These are phyloP conservation scores for Microdochium paspali DNA, from an alignment of 2,329 filamentous ascomycete species.

Conservation along the genomic window DNA sequence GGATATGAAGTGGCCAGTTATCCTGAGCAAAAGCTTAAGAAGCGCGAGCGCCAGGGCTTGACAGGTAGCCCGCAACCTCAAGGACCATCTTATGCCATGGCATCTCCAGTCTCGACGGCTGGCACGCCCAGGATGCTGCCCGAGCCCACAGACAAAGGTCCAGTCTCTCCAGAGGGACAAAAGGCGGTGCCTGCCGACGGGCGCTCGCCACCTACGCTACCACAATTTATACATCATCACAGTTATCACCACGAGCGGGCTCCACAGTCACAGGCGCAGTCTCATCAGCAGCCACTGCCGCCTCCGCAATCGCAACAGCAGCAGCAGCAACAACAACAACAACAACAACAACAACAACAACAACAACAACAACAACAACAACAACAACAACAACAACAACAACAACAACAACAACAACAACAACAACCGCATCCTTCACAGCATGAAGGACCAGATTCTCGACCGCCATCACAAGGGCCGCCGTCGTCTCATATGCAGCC, in stretches of 20 bases:
- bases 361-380: constrained; percentile 11
- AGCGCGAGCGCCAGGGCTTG: constrained; percentile 11
- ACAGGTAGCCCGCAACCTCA: constrained; percentile 17
- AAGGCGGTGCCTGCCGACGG: neutral
- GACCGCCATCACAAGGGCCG: constrained; percentile 10
- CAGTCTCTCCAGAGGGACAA: neutral
- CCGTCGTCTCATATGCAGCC: constrained; percentile 14
- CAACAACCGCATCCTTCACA: neutral
- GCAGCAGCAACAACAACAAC: neutral
- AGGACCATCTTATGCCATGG: constrained; percentile 12
- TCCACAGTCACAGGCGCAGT: constrained; percentile 9
- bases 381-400: constrained; percentile 12
- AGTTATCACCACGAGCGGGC: constrained; percentile 8
- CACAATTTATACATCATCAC: neutral
- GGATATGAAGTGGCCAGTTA: constrained; percentile 19
- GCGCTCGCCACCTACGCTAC: neutral
- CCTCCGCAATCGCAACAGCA: constrained; percentile 14
- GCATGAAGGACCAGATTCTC: neutral
- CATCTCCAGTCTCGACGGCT: constrained; percentile 18
- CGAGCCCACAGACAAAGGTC: neutral
- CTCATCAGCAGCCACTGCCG: constrained; percentile 8
- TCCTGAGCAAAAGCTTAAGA: constrained; percentile 15
- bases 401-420: constrained; percentile 12
- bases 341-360: constrained; percentile 8
- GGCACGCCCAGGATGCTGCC: constrained; percentile 6